These are phyloP conservation scores for Penicillium verrucosum DNA, from an alignment of 2,329 filamentous ascomycete genomes.

Conservation along the genomic window DNA sequence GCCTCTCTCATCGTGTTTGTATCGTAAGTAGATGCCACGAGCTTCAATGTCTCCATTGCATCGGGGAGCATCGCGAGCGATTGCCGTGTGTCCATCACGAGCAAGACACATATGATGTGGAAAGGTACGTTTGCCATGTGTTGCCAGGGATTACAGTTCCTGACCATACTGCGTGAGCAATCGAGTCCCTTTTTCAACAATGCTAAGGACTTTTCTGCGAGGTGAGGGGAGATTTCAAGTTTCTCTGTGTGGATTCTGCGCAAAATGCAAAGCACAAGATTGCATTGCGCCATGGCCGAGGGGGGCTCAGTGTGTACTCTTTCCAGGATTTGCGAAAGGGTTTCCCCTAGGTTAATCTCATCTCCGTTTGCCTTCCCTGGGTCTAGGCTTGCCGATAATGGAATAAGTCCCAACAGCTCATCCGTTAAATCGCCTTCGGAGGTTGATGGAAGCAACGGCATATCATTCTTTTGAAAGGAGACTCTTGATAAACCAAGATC, in stretches of 20 bases:
- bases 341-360: constrained; percentile 42
- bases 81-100: constrained; percentile 52
- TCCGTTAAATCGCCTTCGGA: constrained; percentile 47
- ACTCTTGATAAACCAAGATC: constrained; percentile 56
- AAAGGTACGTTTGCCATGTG: constrained; percentile 59
- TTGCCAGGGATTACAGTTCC: constrained; percentile 52
- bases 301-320: constrained; percentile 42
- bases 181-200: constrained; percentile 45
- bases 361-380: constrained; percentile 44
- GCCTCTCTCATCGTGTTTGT: constrained; percentile 51
- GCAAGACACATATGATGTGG: constrained; percentile 54
- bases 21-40: constrained; percentile 43
- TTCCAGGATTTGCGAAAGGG: constrained; percentile 40
- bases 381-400: constrained; percentile 52
- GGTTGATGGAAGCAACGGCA: constrained; percentile 33
- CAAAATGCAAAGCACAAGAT: constrained; percentile 53
- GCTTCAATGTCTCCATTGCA: constrained; percentile 48
- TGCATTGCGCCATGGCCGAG: constrained; percentile 51
- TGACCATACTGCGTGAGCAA: constrained; percentile 46
- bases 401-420: constrained; percentile 51
- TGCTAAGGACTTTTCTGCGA: constrained; percentile 46
- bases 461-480: constrained; percentile 40
- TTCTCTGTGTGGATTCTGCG: constrained; percentile 52
- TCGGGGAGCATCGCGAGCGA: constrained; percentile 49
- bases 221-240: constrained; percentile 39